Evolutionary conservation across 2,329 filamentous ascomycete species (phyloP).

Genomic region (Beauveria sp.): DNA sequence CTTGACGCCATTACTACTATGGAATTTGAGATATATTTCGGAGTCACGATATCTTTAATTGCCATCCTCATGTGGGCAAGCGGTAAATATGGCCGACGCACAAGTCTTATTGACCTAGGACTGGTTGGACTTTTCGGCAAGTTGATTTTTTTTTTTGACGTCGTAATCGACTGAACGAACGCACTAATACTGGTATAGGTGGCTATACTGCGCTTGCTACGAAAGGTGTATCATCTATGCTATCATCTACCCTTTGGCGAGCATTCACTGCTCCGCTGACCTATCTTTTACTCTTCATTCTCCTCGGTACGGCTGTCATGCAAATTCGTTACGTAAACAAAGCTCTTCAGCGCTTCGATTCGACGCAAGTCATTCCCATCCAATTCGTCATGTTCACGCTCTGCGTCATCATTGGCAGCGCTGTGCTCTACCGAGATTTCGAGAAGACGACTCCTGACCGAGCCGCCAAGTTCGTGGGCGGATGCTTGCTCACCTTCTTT

Average conservation of each 20-base stretch:
- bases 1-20: constrained; percentile 80
- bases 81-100: constrained; percentile 72
- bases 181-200: constrained; percentile 40
- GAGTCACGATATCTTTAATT: constrained; percentile 67
- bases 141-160: constrained; percentile 21
- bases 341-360: constrained; percentile 83
- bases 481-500: constrained; percentile 86
- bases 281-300: constrained; percentile 72
- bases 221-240: constrained; percentile 90
- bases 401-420: constrained; percentile 90
- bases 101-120: constrained; percentile 85
- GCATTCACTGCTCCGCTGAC: constrained; percentile 89
- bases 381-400: constrained; percentile 97
- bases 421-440: constrained; percentile 90
- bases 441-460: constrained; percentile 69
- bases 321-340: constrained; percentile 96
- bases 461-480: constrained; percentile 78
- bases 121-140: constrained; percentile 88
- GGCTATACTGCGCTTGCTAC: constrained; percentile 96
- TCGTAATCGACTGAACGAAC: not conserved
- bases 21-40: constrained; percentile 88
- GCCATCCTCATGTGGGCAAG: constrained; percentile 73
- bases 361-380: constrained; percentile 94
- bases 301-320: constrained; percentile 82
- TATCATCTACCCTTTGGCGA: constrained; percentile 83